Conservation (phyloP, 1,284 basidiomycete genomes). For the Naganishia sp. region DNA sequence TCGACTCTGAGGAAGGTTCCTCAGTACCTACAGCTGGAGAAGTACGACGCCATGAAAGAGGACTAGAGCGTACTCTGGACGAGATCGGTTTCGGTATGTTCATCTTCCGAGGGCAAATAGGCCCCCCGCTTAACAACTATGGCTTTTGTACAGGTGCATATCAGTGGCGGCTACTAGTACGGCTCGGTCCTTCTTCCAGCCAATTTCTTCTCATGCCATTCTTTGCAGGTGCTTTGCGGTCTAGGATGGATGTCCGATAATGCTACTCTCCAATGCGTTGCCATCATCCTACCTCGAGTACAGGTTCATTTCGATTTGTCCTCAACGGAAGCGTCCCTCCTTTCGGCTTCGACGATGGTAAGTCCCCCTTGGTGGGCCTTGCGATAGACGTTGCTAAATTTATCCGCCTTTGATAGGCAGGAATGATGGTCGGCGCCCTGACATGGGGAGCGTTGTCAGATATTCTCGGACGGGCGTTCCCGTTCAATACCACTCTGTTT, state of each 20-base stretch:
- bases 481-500: slow-evolving; percentile 89
- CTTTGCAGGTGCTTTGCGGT: slow-evolving; percentile 65
- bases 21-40: background rate
- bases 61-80: slow-evolving; percentile 81
- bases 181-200: slow-evolving; percentile 39
- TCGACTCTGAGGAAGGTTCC: background rate
- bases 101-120: slow-evolving; percentile 33
- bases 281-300: slow-evolving; percentile 88
- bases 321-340: slow-evolving; percentile 43
- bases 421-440: slow-evolving; percentile 95
- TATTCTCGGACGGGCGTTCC: slow-evolving; percentile 76
- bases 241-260: slow-evolving; percentile 67
- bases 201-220: background rate
- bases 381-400: slow-evolving; percentile 43
- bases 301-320: slow-evolving; percentile 74
- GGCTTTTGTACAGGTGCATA: slow-evolving; percentile 61
- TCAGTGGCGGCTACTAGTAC: slow-evolving; percentile 71
- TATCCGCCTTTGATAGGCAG: slow-evolving; percentile 75
- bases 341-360: slow-evolving; percentile 57
- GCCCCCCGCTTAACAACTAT: slow-evolving; percentile 13
- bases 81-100: slow-evolving; percentile 79
- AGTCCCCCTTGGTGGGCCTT: slow-evolving; percentile 33
- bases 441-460: slow-evolving; percentile 90
- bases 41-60: slow-evolving; percentile 38
- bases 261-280: slow-evolving; percentile 57